Conservation (phyloP, 2,329 filamentous ascomycete genomes). For the Sclerotinia spermophila region DNA sequence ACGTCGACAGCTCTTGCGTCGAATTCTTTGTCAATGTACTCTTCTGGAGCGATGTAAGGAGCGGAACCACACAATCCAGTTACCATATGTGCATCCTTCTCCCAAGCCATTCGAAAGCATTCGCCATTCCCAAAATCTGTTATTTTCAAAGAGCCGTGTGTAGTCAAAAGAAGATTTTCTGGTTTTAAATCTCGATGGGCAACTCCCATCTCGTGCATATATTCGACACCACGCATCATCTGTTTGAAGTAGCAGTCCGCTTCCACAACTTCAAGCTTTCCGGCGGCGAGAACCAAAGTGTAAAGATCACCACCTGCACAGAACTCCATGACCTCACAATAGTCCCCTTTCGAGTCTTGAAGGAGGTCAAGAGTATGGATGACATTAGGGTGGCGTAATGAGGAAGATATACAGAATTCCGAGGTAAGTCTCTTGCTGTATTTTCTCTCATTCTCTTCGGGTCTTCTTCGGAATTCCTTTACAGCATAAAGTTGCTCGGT, state of each 20-base stretch:
- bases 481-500: slow-evolving; percentile 92
- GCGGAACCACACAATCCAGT: slow-evolving; percentile 94
- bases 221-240: slow-evolving; percentile 97
- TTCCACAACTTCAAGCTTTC: slow-evolving; percentile 86
- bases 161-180: slow-evolving; percentile 91
- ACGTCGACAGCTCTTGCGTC: slow-evolving; percentile 97
- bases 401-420: slow-evolving; percentile 98
- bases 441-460: slow-evolving; percentile 92
- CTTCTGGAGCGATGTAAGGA: slow-evolving; percentile 95
- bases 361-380: slow-evolving; percentile 96
- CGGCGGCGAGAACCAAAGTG: slow-evolving; percentile 83
- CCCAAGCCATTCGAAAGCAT: slow-evolving; percentile 99
- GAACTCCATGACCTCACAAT: slow-evolving; percentile 99
- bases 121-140: slow-evolving; percentile 99
- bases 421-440: slow-evolving; percentile 97
- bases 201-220: slow-evolving; percentile 99
- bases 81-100: slow-evolving; percentile 97
- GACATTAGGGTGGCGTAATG: slow-evolving; percentile 92
- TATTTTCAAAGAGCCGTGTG: slow-evolving; percentile 89
- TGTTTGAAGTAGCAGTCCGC: slow-evolving; percentile 99
- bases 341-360: slow-evolving; percentile 94
- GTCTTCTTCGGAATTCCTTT: slow-evolving; percentile 93
- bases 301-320: slow-evolving; percentile 96
- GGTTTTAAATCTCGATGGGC: slow-evolving; percentile 96
- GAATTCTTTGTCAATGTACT: slow-evolving; percentile 93